Percentiles rank a stretch among this genome's conserved stretches.
phyloP scores from a whole-genome alignment of 176 grass and related monocot genomes.

The Sorghum bicolor region Sorghum_bicolor_NCBIv3 NC_012872.2:7430001-7430500 shows the following conservation, averaged over 20 bases:
- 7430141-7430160: slow-evolving; percentile 63
- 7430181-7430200: slow-evolving; percentile 52
- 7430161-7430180: slow-evolving; percentile 64
- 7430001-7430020: slow-evolving; percentile 94
- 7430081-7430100: slow-evolving; percentile 53
- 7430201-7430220: slow-evolving; percentile 27
- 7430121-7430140: slow-evolving; percentile 62
- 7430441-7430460: not conserved
- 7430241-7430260: slow-evolving; percentile 59
- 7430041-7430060: slow-evolving; percentile 64
- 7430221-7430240: slow-evolving; percentile 29
- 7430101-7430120: slow-evolving; percentile 68
- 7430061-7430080: slow-evolving; percentile 99
- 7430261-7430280: slow-evolving; percentile 95
- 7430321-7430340: slow-evolving; percentile 66
- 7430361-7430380: not conserved
- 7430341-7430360: slow-evolving; percentile 30
- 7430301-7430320: slow-evolving; percentile 83
- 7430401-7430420: not conserved
- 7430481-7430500: not conserved
- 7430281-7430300: slow-evolving; percentile 68
- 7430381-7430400: not conserved
- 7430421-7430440: not conserved
- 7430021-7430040: slow-evolving; percentile 62
- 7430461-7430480: not conserved